Evolutionary conservation across 129 eudicot species (phyloP), one percentile per base, ranked within the genome.

Genomic region (Ambrosia artemisiifolia): DNA sequence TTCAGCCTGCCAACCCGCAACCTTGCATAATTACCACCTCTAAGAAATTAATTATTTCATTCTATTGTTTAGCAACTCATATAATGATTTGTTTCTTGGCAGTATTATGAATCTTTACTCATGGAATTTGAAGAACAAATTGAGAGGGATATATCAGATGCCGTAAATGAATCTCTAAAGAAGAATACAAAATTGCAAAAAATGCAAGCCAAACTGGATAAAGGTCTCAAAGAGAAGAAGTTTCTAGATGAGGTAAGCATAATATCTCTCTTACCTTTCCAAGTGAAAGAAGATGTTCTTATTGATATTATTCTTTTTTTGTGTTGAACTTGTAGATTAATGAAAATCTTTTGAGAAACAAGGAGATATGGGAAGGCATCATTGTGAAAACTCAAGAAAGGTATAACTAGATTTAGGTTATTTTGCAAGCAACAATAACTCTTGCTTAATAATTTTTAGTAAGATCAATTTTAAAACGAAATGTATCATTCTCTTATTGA

Each of bases 61-160:
- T n/a, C n/a, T n/a, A n/a, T n/a, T n/a, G n/a, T n/a, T n/a, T n/a
- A n/a, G n/a, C n/a, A n/a, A n/a, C 78, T 55, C n/a, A 40, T 42
- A 40, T 24, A 1, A 20, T 3, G 55, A 11, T 72, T 59, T 33
- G 38, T 75, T 80, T 76, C 28, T 55, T 80, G 64, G 63, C 75
- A 94, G 98, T 90, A 94, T 83, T 94, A 71, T 70, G 98, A 94
- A 72, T 80, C 97, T 4, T 77, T 85, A 74, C 79, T 88, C 36
- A 76, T 81, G 65, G 96, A 90, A 70, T 84, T 77, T 53, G 92
- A 94, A 77, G 91, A 89, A 62, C 85, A 94, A 72, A 84, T 79
- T 70, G 88, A 90, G 67, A 79, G 85, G 28, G 28, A 24, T 24
- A 24, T 24, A 24, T 24, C 28, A 24, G 28, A 24, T 24, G 28